Base-by-base conservation (phyloP, 345 rosid species). In the Populus euphratica region DNA sequence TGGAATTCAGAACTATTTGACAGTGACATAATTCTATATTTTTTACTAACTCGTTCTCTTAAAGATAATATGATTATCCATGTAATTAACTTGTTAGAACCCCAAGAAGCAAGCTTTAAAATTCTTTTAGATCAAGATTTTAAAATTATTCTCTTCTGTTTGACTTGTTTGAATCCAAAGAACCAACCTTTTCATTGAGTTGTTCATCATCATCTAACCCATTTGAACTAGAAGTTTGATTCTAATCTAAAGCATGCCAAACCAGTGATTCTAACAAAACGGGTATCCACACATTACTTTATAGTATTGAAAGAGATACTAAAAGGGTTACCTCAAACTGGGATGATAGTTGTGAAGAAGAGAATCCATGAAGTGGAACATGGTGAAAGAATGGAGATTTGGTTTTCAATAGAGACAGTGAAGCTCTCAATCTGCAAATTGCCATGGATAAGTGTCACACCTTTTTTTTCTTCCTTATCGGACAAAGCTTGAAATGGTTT, bases 261-360 rank as follows among this genome's bases (percentile, higher is more conserved):
- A 43, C 8, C 41, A 69, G 72, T 21, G 50, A n/a, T 64, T 31
- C 35, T 16, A 47, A 47, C 5, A 70, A 29, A 77, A 38, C 6
- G 61, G 21, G 29, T 36, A 35, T 0, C 21, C 67, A 6, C 2
- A 62, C 50, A 11, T 13, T 44, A 61, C 6, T 25, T 5, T 2
- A 33, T 16, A 35, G 17, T 36, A 35, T 20, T 5, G 17, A 16
- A 25, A 21, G 23, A 6, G 12, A 72, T 43, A 8, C 17, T 7
- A 36, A 35, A 56, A 67, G 9, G 68, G 14, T 72, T 31, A 77
- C 83, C 80, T 81, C 31, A 68, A 77, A 68, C 18, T 68, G 74
- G 43, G 80, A 68, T 44, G 75, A 77, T 12, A 36, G 4, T 50
- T 68, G 68, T 6, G 83, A 80, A 18, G 76, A 12, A 59, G 80